A percentile compares a stretch with the other conserved stretches of the same genome.
phyloP scores from a whole-genome alignment of 1,139 yeast genomes.

The Suhomyces yuchorum region DNA sequence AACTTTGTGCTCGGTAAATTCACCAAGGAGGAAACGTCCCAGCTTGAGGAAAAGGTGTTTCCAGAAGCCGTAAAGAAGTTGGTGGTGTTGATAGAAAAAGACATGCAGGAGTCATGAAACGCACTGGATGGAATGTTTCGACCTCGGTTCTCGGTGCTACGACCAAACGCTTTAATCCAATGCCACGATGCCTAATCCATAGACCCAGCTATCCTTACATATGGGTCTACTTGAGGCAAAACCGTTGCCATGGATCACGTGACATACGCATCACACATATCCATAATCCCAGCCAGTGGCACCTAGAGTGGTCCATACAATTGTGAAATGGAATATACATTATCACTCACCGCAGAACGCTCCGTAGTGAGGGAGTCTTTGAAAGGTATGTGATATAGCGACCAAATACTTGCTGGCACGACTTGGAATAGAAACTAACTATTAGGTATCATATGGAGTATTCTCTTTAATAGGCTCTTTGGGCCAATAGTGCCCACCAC shows the following conservation, averaged over 20 bases:
- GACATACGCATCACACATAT: conserved; percentile 6
- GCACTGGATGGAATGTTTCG: too few relatives aligned
- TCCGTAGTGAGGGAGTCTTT: conserved; percentile 47
- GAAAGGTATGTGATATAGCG: conserved; percentile 39
- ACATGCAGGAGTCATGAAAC: neutral
- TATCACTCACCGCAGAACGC: conserved; percentile 43
- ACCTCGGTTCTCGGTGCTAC: too few relatives aligned
- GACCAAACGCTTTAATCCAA: too few relatives aligned
- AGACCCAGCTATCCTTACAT: too few relatives aligned
- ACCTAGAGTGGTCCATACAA: neutral
- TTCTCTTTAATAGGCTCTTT: conserved; percentile 70
- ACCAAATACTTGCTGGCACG: neutral
- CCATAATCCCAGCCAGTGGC: conserved; percentile 3
- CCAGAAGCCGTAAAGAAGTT: conserved; percentile 42
- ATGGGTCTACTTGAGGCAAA: too few relatives aligned
- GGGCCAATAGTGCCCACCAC: conserved; percentile 64
- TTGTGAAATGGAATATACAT: conserved; percentile 38
- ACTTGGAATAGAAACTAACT: neutral
- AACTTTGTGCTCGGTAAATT: conserved; percentile 62
- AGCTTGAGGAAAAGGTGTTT: conserved; percentile 36
- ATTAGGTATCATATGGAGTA: conserved; percentile 64
- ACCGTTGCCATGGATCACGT: neutral
- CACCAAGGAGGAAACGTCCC: conserved; percentile 36
- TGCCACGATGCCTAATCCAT: too few relatives aligned
- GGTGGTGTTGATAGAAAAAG: conserved; percentile 30